These are phyloP conservation scores for Rubroboletus pulcherrimus DNA, from an alignment of 768 basidiomycete genomes.

Conservation along the genomic window DNA sequence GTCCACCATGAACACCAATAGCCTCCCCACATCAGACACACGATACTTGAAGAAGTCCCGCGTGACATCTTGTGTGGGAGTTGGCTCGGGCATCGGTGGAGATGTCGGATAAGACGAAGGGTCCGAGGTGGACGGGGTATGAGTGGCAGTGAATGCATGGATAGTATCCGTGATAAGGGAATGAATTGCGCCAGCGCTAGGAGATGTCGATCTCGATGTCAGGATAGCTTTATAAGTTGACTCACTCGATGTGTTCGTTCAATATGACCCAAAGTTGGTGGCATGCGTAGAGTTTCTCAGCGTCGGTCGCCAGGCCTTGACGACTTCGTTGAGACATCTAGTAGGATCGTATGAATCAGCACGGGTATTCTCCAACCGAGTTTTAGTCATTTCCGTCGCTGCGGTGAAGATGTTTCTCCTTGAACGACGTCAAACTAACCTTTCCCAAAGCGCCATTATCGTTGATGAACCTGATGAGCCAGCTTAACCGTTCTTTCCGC, in stretches of 20 bases:
- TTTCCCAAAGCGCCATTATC: conserved; percentile 77
- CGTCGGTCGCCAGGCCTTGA: conserved; percentile 72
- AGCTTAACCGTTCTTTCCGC: conserved; percentile 71
- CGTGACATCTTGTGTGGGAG: conserved; percentile 68
- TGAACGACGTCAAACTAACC: conserved; percentile 37
- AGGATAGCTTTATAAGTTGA: neutral
- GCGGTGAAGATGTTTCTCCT: neutral
- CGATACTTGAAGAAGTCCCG: conserved; percentile 80
- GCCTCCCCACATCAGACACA: conserved; percentile 58
- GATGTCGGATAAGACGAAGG: conserved; percentile 12
- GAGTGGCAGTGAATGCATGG: conserved; percentile 56
- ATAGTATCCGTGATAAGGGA: conserved; percentile 72
- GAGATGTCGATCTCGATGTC: neutral
- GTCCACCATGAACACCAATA: conserved; percentile 59
- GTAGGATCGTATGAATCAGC: conserved; percentile 5
- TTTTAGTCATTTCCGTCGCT: neutral
- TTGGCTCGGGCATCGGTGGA: conserved; percentile 40
- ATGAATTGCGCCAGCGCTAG: conserved; percentile 51
- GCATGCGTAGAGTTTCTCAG: conserved; percentile 81
- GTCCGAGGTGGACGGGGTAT: conserved; percentile 9
- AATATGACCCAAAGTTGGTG: conserved; percentile 79
- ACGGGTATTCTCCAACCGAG: neutral
- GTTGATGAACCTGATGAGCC: conserved; percentile 87
- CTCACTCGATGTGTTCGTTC: conserved; percentile 64
- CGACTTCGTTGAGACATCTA: conserved; percentile 82